Base-by-base conservation (phyloP, 2,329 filamentous ascomycete species). In the Neoscytalidium dimidiatum region DNA sequence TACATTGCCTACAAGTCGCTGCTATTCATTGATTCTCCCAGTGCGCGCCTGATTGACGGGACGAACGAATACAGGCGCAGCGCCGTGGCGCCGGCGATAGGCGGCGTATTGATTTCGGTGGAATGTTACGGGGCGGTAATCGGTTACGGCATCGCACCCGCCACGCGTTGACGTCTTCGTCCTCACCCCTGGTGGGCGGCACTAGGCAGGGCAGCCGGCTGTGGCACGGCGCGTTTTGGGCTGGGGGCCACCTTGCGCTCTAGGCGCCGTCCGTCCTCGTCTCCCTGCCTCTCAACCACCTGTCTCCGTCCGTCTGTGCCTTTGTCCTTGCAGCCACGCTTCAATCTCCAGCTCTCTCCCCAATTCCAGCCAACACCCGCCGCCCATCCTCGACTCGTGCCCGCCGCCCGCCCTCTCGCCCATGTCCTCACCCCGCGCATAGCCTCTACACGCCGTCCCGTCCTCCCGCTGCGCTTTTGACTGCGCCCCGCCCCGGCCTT, bases 271-370 rank as follows among this genome's bases (percentile, higher is more conserved):
- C 58, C 43, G n/a, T n/a, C n/a, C n/a, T n/a, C n/a, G n/a, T 62
- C 58, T 62, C 58, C 58, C 58, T 62, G 43, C 56, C 38, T 46
- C 56, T 33, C 56, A 46, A 44, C 56, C 38, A 48, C 23, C 56
- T n/a, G n/a, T n/a, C n/a, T n/a, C n/a, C n/a, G n/a, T 60, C 41
- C 56, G 56, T 60, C 56, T 60, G 56, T 60, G 56, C 56, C 56
- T 60, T 33, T 43, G 53, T 60, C 56, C 41, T 60, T 60, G 56
- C 56, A 60, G 56, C 56, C 38, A 60, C 56, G 56, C 56, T 46
- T 33, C 28, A 52, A 46, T 7, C 21, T 21, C n/a, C 23, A n/a
- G n/a, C 43, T 21, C 4, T n/a, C 23, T 31, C n/a, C n/a, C 38
- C 35, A 58, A 28, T 58, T 35, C n/a, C n/a, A n/a, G n/a, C n/a